Base-by-base conservation (phyloP, 441 rosid genomes). In the Bruguiera hainesii region DNA sequence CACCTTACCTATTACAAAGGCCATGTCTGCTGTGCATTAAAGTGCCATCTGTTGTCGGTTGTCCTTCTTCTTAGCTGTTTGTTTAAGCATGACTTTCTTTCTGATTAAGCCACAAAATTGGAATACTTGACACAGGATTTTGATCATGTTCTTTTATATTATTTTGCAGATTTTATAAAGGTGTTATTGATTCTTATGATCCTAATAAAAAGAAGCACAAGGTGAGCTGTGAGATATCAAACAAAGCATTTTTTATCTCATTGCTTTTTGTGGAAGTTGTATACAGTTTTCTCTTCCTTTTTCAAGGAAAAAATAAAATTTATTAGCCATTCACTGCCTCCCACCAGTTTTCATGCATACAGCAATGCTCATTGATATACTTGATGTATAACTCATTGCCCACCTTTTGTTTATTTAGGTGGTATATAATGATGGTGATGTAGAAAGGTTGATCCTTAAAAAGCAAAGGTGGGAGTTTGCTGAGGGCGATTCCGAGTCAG, bases 401-500 rank as follows among this genome's bases (percentile, higher is more conserved):
- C 11, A 51, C 67, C 72, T 56, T 67, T 70, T 65, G 65, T 55
- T 35, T 67, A 42, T 57, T 16, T 71, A 96, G 97, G 86, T 96
- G 66, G 7, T 56, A 28, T 96, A 96, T 73, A 68, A 65, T 59
- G 99, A 93, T 64, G 98, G 98, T 15, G 99, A 91, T 42, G 67
- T 68, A 78, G 98, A 96, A 78, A 65, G 31, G 28, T 78, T 96
- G 70, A 61, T 73, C 81, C 84, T 96, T 61, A 82, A 78, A 73
- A 83, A 21, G 73, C 74, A 96, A 78, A 91, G 64, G 73, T 91
- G 93, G 94, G 74, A 68, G 73, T 46, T 81, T n/a, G 65, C 83
- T 73, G 67, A 56, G 13, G 78, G 72, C 21, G 79, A 77, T 37
- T 64, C 85, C 48, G 78, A 64, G 55, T 75, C 80, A 29, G 80